Base-by-base conservation (phyloP, 2,329 filamentous ascomycete genomes). In the Lecanoromycetidae sp. region DNA sequence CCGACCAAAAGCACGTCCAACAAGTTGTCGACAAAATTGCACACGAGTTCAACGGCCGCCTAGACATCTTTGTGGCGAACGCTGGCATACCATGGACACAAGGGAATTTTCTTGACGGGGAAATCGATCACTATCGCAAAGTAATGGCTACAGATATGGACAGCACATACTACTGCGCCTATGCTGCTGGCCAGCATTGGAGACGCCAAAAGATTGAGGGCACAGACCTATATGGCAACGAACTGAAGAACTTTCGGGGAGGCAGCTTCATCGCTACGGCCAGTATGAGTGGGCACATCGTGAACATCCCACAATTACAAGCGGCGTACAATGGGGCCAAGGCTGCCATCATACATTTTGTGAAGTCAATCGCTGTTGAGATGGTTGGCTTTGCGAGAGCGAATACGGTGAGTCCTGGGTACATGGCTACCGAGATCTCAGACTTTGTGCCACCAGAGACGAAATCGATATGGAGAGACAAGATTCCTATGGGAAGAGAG, bases 61-160 rank as follows among this genome's bases (percentile, higher is more conserved):
- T 90, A 7, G 84, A 88, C 57, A 71, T 87, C 55, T 87, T 90
- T 57, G 76, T 88, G 36, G 84, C 84, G 56, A 90, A 91, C 60
- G 80, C 80, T 12, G 84, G 84, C 43, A 79, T 87, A 44, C 73
- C 79, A 0, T 88, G 82, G 82, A 79, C 74, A 2, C 71, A 84
- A 50, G 80, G 81, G 0, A 61, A 78, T 7, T 77, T 82, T 60
- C 69, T 85, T 29, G 79, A 84, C 52, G 81, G 79, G 20, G 66
- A 75, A 4, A 59, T 80, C 15, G 72, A 77, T 15, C 75, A 77
- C 57, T 84, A 84, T 66, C 71, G 72, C 41, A 74, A 78, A 51
- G 80, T 90, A 32, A 71, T 87, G 55, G 67, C 71, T 38, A 81
- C 82, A 41, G 84, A 91, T 62, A 65, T 90, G 12, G 82, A 86